A percentile compares a stretch with the other conserved stretches of the same genome.
phyloP scores from a whole-genome alignment of 768 basidiomycete species.

The Serendipita sp. region DNA sequence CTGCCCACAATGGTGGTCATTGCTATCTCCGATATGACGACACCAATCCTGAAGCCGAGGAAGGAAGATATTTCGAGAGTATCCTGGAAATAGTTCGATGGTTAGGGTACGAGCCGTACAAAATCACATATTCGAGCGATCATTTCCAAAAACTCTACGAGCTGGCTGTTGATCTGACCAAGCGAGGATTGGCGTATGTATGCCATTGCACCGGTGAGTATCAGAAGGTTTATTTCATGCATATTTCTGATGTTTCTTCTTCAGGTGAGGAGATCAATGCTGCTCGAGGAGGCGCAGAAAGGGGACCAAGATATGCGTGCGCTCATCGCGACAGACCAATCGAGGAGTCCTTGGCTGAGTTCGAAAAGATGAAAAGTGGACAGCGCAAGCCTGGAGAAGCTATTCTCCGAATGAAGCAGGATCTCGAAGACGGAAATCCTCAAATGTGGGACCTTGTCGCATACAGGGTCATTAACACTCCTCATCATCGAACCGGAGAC shows the following conservation, averaged over 20 bases:
- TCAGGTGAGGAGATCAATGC: constrained; percentile 84
- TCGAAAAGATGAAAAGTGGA: constrained; percentile 83
- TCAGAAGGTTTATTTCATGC: background rate
- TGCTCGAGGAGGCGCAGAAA: constrained; percentile 69
- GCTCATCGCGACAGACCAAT: constrained; percentile 72
- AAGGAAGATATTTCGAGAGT: constrained; percentile 88
- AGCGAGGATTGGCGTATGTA: constrained; percentile 83
- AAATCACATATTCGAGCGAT: constrained; percentile 97
- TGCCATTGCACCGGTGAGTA: constrained; percentile 86
- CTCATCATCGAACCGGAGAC: constrained; percentile 83
- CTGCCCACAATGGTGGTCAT: constrained; percentile 79
- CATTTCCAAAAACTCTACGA: constrained; percentile 80
- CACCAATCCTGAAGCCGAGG: constrained; percentile 97
- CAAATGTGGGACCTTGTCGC: constrained; percentile 99
- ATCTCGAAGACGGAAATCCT: constrained; percentile 80
- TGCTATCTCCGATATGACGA: constrained; percentile 95
- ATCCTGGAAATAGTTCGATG: constrained; percentile 90
- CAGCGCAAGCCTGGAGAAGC: constrained; percentile 83
- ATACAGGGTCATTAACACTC: constrained; percentile 77
- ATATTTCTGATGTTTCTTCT: constrained; percentile 1
- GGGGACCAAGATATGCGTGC: constrained; percentile 67
- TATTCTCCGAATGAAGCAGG: constrained; percentile 93
- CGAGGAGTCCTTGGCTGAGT: constrained; percentile 75
- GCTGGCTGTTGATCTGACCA: constrained; percentile 75
- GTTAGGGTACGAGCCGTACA: constrained; percentile 97